Conservation (phyloP, 1,284 basidiomycete species). For the Sphagnurus paluster region DNA sequence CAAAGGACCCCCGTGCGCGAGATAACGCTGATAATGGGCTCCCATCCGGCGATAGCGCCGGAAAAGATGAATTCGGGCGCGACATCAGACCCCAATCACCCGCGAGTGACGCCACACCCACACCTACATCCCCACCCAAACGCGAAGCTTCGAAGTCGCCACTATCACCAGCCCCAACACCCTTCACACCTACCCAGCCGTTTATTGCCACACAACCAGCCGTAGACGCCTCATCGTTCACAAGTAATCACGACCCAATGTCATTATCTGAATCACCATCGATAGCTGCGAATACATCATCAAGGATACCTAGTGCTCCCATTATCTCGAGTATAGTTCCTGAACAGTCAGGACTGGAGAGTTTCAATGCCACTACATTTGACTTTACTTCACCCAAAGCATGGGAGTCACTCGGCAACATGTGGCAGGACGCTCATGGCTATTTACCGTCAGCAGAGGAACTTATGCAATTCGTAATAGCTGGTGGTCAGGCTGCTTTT, state of each 20-base stretch:
- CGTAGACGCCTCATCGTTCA: constrained; percentile 38
- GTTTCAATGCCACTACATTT: constrained; percentile 68
- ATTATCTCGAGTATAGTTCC: constrained; percentile 36
- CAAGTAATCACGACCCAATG: constrained; percentile 46
- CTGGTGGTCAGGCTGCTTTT: constrained; percentile 32
- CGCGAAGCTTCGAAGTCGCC: constrained; percentile 31
- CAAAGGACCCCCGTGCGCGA: constrained; percentile 24
- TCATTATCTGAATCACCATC: constrained; percentile 51
- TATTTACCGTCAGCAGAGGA: constrained; percentile 67
- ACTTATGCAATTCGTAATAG: constrained; percentile 69
- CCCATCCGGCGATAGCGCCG: constrained; percentile 31
- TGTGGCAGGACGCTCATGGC: constrained; percentile 70
- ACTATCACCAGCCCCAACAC: constrained; percentile 23
- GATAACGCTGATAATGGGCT: constrained; percentile 21
- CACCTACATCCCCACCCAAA: constrained; percentile 32
- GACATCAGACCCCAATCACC: constrained; percentile 63
- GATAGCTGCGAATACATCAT: constrained; percentile 57
- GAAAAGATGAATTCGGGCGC: constrained; percentile 80
- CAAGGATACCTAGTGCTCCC: constrained; percentile 35
- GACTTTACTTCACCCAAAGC: constrained; percentile 66
- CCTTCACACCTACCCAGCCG: constrained; percentile 15
- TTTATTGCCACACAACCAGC: constrained; percentile 22
- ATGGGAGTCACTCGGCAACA: constrained; percentile 74
- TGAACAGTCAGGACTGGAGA: constrained; percentile 51
- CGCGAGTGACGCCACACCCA: constrained; percentile 25